Evolutionary conservation across 345 rosid genomes (phyloP).

Genomic region (Rhizophora apiculata): DNA sequence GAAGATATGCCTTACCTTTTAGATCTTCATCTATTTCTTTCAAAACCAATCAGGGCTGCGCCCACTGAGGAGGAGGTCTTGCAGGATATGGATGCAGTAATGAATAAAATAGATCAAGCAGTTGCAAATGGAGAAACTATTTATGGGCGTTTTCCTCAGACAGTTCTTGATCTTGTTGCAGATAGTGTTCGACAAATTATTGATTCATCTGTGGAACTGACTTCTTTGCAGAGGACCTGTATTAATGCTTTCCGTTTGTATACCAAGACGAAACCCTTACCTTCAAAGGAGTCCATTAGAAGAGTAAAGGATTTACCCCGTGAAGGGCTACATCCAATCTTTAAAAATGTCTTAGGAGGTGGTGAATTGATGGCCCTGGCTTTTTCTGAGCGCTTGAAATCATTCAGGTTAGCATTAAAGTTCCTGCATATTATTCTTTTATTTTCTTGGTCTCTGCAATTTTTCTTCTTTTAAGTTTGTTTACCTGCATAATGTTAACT

Average conservation of each 20-base stretch:
- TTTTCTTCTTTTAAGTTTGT: background rate
- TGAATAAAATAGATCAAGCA: constrained; percentile 67
- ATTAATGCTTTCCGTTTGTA: constrained; percentile 86
- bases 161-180: constrained; percentile 76
- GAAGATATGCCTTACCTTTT: constrained; percentile 86
- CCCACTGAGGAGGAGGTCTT: constrained; percentile 91
- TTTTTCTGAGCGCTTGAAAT: constrained; percentile 78
- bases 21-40: constrained; percentile 93
- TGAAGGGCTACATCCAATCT: constrained; percentile 88
- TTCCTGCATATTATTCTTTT: background rate
- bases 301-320: constrained; percentile 77
- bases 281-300: constrained; percentile 85
- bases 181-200: constrained; percentile 66
- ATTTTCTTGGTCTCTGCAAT: background rate
- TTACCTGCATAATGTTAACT: constrained; percentile 9
- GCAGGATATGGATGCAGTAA: constrained; percentile 68
- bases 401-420: constrained; percentile 57
- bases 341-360: constrained; percentile 68
- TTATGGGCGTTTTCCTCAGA: constrained; percentile 90
- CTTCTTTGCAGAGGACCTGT: constrained; percentile 65
- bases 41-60: constrained; percentile 80
- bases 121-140: constrained; percentile 80
- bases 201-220: constrained; percentile 78
- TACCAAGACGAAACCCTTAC: constrained; percentile 74
- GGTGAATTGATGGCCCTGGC: constrained; percentile 91